Percentiles rank a stretch among this genome's conserved stretches.
These are phyloP conservation scores for Citrus reticulata DNA, from an alignment of 345 rosid genomes.

Conservation along the genomic window DNA sequence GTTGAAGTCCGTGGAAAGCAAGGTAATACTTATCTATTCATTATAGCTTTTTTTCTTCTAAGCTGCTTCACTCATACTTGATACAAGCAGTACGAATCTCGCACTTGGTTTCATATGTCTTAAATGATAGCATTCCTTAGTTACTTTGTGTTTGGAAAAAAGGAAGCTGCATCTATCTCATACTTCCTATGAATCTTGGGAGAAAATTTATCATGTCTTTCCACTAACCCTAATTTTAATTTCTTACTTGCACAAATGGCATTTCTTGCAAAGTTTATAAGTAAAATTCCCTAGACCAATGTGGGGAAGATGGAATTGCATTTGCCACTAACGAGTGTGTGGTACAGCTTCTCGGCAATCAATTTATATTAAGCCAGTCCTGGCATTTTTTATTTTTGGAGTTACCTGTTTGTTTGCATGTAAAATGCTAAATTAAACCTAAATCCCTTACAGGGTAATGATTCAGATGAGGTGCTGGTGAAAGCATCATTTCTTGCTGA, in stretches of 20 bases:
- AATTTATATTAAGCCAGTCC: neutral
- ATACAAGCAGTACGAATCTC: neutral
- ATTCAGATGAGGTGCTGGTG: slow-evolving; percentile 76
- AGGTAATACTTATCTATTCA: slow-evolving; percentile 37
- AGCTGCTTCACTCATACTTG: neutral
- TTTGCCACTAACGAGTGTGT: neutral
- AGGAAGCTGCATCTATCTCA: neutral
- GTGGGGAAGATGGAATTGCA: neutral
- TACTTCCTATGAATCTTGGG: neutral
- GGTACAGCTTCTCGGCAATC: neutral
- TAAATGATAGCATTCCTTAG: neutral
- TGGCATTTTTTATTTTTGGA: neutral
- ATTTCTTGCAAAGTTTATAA: neutral
- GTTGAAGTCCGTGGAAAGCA: slow-evolving; percentile 43
- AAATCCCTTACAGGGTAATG: slow-evolving; percentile 43
- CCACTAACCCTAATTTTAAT: neutral
- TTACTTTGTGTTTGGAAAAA: too few species aligned
- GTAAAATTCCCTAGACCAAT: neutral
- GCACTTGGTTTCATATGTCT: neutral
- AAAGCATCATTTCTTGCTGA: slow-evolving; percentile 90
- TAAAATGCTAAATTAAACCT: slow-evolving; percentile 9
- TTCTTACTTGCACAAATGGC: neutral
- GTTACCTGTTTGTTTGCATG: neutral
- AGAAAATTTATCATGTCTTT: neutral
- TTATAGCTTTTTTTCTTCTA: neutral